Evolutionary conservation across 108 stramenopile species (phyloP), one percentile per base, ranked within the genome.

Genomic region (Pelagomonas calceolata): DNA sequence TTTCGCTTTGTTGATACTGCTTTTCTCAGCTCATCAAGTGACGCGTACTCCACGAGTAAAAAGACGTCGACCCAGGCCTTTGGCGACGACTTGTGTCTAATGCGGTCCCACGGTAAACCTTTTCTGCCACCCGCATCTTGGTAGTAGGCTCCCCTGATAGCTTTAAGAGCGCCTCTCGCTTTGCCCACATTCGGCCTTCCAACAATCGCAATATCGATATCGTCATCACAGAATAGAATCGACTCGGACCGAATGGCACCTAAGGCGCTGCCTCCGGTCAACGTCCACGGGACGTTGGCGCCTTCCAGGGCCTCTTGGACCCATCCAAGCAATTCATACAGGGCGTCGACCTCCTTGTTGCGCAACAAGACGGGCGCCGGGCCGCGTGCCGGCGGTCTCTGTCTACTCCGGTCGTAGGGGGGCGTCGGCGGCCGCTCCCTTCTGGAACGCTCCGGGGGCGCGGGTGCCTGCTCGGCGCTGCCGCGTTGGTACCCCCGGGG

Each of bases 181-280:
- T 0, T 18, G 81, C 64, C 87, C 66, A 14, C 75, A 33, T 15
- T 46, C 36, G 66, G 81, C 81, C 66, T 85, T 51, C 85, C 84
- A 63, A 89, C 69, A 60, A 90, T 86, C 37, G 89, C 82, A 73
- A 90, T 71, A 69, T 90, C 89, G 34, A 90, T 80, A 73, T 90
- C 89, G 70, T 90, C 89, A 70, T 90, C 89, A 70, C 86, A 87
- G 73, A 90, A 90, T 36, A 90, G 70, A 66, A 90, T 84, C 21
- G 80, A 81, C 70, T 87, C 86, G 44, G 87, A 87, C 17, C 89
- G 86, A 32, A 87, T 79, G 21, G 85, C 85, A 36, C 89, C 89
- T 45, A 90, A 68, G 32, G 87, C 68, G 1, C 84, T 83, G n/a
- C 89, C 89, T 18, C 86, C 89, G 0, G 86, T 87, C 0, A 90